These are phyloP conservation scores for Lentinula boryana DNA, from an alignment of 768 basidiomycete species.

Conservation along the genomic window DNA sequence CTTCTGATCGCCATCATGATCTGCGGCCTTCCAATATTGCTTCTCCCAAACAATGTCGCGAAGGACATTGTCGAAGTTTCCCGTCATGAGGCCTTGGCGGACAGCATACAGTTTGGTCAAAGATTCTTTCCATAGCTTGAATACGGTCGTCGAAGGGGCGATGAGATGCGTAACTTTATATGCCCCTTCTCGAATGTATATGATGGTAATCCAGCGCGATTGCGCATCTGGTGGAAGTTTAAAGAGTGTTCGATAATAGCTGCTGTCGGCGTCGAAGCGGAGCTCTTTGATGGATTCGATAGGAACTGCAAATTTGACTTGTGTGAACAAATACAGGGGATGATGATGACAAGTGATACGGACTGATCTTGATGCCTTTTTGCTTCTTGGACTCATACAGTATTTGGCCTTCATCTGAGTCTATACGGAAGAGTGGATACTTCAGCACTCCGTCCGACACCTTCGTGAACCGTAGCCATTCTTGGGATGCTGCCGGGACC, in stretches of 20 bases:
- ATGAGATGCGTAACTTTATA: conserved; percentile 88
- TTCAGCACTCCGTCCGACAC: conserved; percentile 76
- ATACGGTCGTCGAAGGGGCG: conserved; percentile 48
- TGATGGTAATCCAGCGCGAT: conserved; percentile 78
- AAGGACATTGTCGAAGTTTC: conserved; percentile 55
- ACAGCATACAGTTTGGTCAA: conserved; percentile 59
- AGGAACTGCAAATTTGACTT: conserved; percentile 45
- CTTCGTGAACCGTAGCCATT: conserved; percentile 75
- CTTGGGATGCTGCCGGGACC: conserved; percentile 52
- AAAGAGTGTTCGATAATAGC: conserved; percentile 57
- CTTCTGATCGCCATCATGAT: conserved; percentile 53
- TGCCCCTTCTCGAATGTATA: conserved; percentile 69
- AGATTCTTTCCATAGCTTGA: conserved; percentile 51
- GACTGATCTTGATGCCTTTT: conserved; percentile 39
- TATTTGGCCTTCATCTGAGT: conserved; percentile 77
- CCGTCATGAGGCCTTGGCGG: conserved; percentile 65
- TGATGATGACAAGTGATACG: not conserved
- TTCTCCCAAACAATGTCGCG: conserved; percentile 72
- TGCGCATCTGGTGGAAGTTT: conserved; percentile 57
- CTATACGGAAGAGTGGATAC: conserved; percentile 61
- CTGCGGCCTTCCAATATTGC: conserved; percentile 76
- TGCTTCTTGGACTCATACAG: conserved; percentile 71
- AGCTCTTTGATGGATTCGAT: conserved; percentile 87
- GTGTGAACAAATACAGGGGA: not conserved
- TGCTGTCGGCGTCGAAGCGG: conserved; percentile 42